A percentile compares a stretch with the other conserved stretches of the same genome.
phyloP scores from a whole-genome alignment of 305 asterid genomes.

The Salvia sclarea region DNA sequence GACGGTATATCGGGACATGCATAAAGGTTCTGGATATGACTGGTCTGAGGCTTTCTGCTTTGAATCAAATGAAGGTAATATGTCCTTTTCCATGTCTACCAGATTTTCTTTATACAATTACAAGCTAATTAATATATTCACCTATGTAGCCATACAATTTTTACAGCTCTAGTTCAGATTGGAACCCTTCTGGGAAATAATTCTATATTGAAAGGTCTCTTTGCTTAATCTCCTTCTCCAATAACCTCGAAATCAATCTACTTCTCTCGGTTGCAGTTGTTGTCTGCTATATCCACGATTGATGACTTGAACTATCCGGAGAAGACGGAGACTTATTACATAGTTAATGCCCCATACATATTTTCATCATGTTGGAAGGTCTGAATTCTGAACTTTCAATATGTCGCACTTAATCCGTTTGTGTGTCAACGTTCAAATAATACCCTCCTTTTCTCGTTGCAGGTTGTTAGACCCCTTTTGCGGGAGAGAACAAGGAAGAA shows the following conservation, averaged over 20 bases:
- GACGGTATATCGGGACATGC: slow-evolving; percentile 79
- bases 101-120: not conserved
- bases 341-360: slow-evolving; percentile 92
- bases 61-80: slow-evolving; percentile 85
- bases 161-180: no score
- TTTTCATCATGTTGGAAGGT: slow-evolving; percentile 99
- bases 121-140: not conserved
- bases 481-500: slow-evolving; percentile 91
- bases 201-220: not conserved
- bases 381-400: slow-evolving; percentile 32
- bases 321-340: slow-evolving; percentile 91
- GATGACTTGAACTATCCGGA: slow-evolving; percentile 97
- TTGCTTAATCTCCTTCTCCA: not conserved
- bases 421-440: not conserved
- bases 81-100: not conserved
- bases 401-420: slow-evolving; percentile 2
- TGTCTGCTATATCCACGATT: slow-evolving; percentile 73
- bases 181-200: not conserved
- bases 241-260: not conserved
- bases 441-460: slow-evolving; percentile 13
- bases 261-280: slow-evolving; percentile 56
- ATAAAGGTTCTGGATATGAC: slow-evolving; percentile 94
- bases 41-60: slow-evolving; percentile 87
- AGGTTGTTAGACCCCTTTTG: slow-evolving; percentile 92
- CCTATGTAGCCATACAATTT: not conserved